A percentile compares a stretch with the other conserved stretches of the same genome.
These are phyloP conservation scores for Xylariomycetidae sp. DNA, from an alignment of 2,329 filamentous ascomycete species.

Conservation along the genomic window DNA sequence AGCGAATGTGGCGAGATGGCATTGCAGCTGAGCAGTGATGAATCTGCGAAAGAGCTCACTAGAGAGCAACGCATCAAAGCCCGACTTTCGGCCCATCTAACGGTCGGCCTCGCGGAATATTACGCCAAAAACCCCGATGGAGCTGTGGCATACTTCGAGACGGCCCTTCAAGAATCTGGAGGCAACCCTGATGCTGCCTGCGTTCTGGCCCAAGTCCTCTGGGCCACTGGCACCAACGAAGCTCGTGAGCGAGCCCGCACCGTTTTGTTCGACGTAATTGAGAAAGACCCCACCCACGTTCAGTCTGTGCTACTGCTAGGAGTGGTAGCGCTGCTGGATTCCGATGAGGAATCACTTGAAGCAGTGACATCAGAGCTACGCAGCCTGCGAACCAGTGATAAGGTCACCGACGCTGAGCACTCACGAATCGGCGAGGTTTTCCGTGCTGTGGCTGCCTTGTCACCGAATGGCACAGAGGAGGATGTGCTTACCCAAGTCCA, in stretches of 20 bases:
- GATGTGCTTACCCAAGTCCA: constrained; percentile 60
- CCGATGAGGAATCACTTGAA: constrained; percentile 70
- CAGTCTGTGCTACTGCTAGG: constrained; percentile 76
- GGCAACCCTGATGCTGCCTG: constrained; percentile 79
- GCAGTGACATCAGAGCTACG: constrained; percentile 77
- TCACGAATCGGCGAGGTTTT: constrained; percentile 68
- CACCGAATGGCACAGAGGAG: constrained; percentile 40
- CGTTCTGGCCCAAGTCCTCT: constrained; percentile 82
- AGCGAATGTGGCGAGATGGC: constrained; percentile 76
- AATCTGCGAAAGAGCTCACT: constrained; percentile 59
- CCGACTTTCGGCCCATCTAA: constrained; percentile 78
- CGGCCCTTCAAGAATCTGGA: constrained; percentile 69
- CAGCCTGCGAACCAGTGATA: constrained; percentile 60
- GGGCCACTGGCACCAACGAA: constrained; percentile 75
- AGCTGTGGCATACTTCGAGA: constrained; percentile 73
- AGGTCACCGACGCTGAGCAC: constrained; percentile 57
- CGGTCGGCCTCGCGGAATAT: constrained; percentile 77
- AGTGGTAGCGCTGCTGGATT: constrained; percentile 74
- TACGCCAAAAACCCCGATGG: constrained; percentile 59
- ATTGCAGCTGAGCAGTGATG: constrained; percentile 69
- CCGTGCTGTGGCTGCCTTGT: constrained; percentile 62
- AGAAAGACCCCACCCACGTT: constrained; percentile 67
- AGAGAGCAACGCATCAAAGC: constrained; percentile 61
- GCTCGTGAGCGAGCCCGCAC: constrained; percentile 72
- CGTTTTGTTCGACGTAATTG: constrained; percentile 74